Conservation (phyloP, 2,329 filamentous ascomycete species). For the Furcasterigmium furcatum region DNA sequence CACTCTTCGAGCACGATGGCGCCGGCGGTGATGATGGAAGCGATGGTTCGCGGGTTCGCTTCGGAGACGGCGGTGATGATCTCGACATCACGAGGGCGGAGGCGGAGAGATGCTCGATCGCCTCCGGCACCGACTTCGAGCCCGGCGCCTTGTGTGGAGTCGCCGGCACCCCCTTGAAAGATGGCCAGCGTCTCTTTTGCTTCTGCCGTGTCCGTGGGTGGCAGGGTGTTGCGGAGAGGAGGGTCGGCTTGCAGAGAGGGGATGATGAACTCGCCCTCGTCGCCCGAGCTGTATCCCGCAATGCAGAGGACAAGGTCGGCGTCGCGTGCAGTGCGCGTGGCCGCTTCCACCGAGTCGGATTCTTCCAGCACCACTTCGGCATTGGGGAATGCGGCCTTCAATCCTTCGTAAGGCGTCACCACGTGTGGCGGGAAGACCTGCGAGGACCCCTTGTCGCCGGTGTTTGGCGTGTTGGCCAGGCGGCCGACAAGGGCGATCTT, state of each 20-base stretch:
- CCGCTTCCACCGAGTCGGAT: neutral
- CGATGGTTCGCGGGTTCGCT: conserved; percentile 9
- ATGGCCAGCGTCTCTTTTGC: neutral
- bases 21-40: conserved; percentile 11
- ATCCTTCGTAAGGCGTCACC: conserved; percentile 8
- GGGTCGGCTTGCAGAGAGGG: conserved; percentile 9
- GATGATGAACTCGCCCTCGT: conserved; percentile 15
- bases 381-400: conserved; percentile 4
- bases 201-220: conserved; percentile 1
- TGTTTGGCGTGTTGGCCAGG: conserved; percentile 11
- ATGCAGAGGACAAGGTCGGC: conserved; percentile 12
- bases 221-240: conserved; percentile 4
- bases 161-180: neutral
- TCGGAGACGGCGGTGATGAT: conserved; percentile 9
- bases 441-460: conserved; percentile 15
- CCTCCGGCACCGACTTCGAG: conserved; percentile 12
- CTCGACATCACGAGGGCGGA: conserved; percentile 11
- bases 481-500: conserved; percentile 14
- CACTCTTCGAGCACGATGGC: conserved; percentile 16
- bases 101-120: conserved; percentile 11
- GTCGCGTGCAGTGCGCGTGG: neutral
- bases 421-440: conserved; percentile 9
- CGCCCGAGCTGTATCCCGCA: conserved; percentile 13
- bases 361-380: conserved; percentile 6
- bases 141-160: no score